phyloP scores from a whole-genome alignment of 495 filamentous ascomycete species.

The Aspergillus conjunctus region DNA sequence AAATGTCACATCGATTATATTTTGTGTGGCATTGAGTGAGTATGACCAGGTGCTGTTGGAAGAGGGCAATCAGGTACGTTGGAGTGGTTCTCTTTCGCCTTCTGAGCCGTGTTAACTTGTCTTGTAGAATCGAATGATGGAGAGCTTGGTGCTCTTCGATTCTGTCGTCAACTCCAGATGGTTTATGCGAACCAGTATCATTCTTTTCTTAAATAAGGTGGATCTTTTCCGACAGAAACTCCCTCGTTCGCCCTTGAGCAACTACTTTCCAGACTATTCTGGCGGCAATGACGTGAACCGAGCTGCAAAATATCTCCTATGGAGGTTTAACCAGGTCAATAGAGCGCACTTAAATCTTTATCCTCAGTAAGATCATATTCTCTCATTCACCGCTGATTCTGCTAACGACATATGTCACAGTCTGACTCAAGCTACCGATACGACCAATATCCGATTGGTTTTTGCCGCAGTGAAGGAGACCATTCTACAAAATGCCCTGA shows the following conservation, averaged over 20 bases:
- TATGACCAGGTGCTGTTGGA: conserved; percentile 97
- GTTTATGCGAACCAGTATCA: conserved; percentile 99
- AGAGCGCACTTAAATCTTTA: conserved; percentile 94
- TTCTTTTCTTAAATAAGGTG: conserved; percentile 97
- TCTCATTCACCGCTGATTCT: neutral
- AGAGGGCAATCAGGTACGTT: conserved; percentile 88
- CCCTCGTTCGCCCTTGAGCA: conserved; percentile 80
- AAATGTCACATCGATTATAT: conserved; percentile 99
- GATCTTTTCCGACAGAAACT: conserved; percentile 97
- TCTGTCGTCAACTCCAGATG: conserved; percentile 98
- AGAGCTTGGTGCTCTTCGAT: conserved; percentile 95
- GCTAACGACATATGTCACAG: conserved; percentile 46
- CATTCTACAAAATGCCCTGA: conserved; percentile 95
- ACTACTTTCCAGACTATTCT: conserved; percentile 97
- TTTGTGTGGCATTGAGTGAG: conserved; percentile 97
- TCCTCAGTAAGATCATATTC: conserved; percentile 76
- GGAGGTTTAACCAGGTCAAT: conserved; percentile 99
- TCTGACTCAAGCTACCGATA: conserved; percentile 97
- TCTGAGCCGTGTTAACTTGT: conserved; percentile 8
- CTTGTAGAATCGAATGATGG: conserved; percentile 95
- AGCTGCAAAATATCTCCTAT: conserved; percentile 94
- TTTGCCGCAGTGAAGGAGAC: conserved; percentile 99
- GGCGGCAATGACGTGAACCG: conserved; percentile 97
- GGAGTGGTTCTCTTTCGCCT: neutral
- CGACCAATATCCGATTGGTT: conserved; percentile 94